phyloP scores from a whole-genome alignment of 306 rosid genomes.

The Rosa chinensis region DNA sequence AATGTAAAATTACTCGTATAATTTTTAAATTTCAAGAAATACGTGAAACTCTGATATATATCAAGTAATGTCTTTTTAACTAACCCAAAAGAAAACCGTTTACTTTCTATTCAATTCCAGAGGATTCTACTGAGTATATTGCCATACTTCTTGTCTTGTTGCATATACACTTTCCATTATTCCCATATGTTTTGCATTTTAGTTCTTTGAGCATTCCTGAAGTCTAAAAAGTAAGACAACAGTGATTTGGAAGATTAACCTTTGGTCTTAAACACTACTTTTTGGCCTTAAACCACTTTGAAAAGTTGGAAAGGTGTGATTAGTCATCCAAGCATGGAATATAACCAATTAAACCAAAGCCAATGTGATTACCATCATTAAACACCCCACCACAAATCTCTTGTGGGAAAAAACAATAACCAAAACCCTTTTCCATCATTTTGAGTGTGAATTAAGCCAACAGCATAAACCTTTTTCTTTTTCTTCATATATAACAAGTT shows the following conservation, averaged over 20 bases:
- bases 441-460: background rate
- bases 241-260: constrained; percentile 1
- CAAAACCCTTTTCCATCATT: constrained; percentile 3
- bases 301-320: constrained; percentile 17
- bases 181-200: background rate
- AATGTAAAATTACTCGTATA: background rate
- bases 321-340: constrained; percentile 17
- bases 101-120: background rate
- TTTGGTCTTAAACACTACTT: background rate
- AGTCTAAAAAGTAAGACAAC: background rate
- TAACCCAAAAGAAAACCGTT: background rate
- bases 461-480: background rate
- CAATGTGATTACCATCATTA: constrained; percentile 3
- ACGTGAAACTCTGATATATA: background rate
- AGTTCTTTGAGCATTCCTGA: background rate
- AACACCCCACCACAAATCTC: constrained; percentile 11
- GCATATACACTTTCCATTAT: background rate
- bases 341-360: background rate
- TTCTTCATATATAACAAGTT: background rate
- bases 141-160: background rate
- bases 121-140: background rate
- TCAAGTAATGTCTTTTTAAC: background rate
- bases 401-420: no score
- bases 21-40: background rate
- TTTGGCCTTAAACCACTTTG: background rate